Conservation (phyloP, 306 rosid species). For the Hylodesmum podocarpum region DNA sequence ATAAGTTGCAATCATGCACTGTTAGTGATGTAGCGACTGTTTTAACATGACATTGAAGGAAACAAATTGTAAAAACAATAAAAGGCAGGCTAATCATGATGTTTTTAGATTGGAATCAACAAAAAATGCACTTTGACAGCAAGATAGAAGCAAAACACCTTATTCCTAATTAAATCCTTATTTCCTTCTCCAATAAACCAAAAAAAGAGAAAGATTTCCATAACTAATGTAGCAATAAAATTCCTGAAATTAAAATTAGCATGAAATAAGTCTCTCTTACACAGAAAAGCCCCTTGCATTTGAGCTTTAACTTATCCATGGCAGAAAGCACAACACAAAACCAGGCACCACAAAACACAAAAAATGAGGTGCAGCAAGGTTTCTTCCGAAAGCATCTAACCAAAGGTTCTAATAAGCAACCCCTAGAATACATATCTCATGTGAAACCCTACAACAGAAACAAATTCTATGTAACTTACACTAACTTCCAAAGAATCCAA, state of each 20-base stretch:
- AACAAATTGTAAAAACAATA: not conserved
- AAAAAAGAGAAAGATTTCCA: not conserved
- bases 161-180: not conserved
- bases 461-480: slow-evolving; percentile 28
- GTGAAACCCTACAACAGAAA: slow-evolving; percentile 28
- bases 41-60: not conserved
- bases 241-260: not conserved
- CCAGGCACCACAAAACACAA: slow-evolving; percentile 49
- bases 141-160: not conserved
- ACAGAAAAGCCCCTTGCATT: slow-evolving; percentile 55
- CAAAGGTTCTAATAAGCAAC: slow-evolving; percentile 57
- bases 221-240: not conserved
- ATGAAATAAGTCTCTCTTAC: slow-evolving; percentile 43
- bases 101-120: not conserved
- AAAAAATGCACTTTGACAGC: not conserved
- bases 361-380: slow-evolving; percentile 66
- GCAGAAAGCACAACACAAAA: slow-evolving; percentile 42
- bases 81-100: not conserved
- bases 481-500: slow-evolving; percentile 45
- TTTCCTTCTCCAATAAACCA: not conserved
- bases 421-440: slow-evolving; percentile 55
- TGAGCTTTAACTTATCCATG: slow-evolving; percentile 57
- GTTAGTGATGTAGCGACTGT: not conserved
- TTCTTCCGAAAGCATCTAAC: slow-evolving; percentile 60
- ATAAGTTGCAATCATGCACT: slow-evolving; percentile 4